phyloP scores from a whole-genome alignment of 2,329 filamentous ascomycete genomes.

The Sporothrix schenckii region DNA sequence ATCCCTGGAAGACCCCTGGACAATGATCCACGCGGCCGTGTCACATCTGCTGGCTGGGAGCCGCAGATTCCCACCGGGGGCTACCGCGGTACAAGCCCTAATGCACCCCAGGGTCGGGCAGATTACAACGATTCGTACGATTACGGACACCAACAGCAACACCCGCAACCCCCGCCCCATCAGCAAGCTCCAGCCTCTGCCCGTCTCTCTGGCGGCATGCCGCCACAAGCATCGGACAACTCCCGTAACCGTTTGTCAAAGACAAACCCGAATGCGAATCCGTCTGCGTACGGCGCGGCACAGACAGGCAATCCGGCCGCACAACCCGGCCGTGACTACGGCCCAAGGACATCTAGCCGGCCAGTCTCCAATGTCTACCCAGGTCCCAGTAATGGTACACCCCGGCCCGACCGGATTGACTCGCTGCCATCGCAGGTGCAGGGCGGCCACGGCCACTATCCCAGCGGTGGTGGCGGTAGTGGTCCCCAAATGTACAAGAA shows the following conservation, averaged over 20 bases:
- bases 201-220: slow-evolving; percentile 4
- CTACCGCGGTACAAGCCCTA: slow-evolving; percentile 50
- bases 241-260: slow-evolving; percentile 48
- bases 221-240: slow-evolving; percentile 41
- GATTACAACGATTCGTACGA: slow-evolving; percentile 26
- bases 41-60: slow-evolving; percentile 52
- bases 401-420: slow-evolving; percentile 41
- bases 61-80: slow-evolving; percentile 46
- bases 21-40: slow-evolving; percentile 48
- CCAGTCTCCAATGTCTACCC: slow-evolving; percentile 40
- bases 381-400: slow-evolving; percentile 30
- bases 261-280: slow-evolving; percentile 37
- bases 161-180: slow-evolving; percentile 33
- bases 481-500: slow-evolving; percentile 33
- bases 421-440: slow-evolving; percentile 36
- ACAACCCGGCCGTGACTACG: slow-evolving; percentile 46
- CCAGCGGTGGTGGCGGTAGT: slow-evolving; percentile 33
- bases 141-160: slow-evolving; percentile 36
- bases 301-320: slow-evolving; percentile 33
- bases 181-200: slow-evolving; percentile 16
- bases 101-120: slow-evolving; percentile 38
- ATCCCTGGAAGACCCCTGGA: slow-evolving; percentile 40
- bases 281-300: neutral
- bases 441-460: slow-evolving; percentile 22
- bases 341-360: slow-evolving; percentile 45